Evolutionary conservation across 768 basidiomycete species (phyloP).

Genomic region (Psilocybe azurescens): DNA sequence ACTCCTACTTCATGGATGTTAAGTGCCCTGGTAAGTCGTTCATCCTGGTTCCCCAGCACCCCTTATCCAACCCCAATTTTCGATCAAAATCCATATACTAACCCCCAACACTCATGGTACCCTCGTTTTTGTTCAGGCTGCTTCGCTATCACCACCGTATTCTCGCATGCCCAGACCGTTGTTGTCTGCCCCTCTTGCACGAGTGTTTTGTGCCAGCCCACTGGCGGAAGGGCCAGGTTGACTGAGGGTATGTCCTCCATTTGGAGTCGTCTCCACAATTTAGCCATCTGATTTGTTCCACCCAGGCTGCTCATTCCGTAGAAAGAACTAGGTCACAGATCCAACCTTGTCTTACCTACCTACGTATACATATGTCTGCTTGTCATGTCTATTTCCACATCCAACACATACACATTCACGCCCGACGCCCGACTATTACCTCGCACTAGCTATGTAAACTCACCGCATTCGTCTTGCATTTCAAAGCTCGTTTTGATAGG

Average conservation of each 20-base stretch:
- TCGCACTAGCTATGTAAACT: constrained; percentile 20
- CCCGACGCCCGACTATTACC: constrained; percentile 15
- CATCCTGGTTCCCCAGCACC: constrained; percentile 3
- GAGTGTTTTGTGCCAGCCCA: constrained; percentile 96
- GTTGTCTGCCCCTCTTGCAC: constrained; percentile 94
- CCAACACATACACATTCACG: constrained; percentile 17
- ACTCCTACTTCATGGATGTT: constrained; percentile 99
- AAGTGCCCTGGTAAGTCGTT: constrained; percentile 88
- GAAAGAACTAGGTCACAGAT: constrained; percentile 72
- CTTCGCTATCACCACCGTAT: constrained; percentile 95
- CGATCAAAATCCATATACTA: not conserved
- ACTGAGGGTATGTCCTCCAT: constrained; percentile 85
- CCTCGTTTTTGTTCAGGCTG: constrained; percentile 62
- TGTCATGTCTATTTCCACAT: constrained; percentile 10
- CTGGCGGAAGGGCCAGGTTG: constrained; percentile 96
- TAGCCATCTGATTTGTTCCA: constrained; percentile 7
- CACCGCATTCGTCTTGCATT: constrained; percentile 5
- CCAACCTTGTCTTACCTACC: constrained; percentile 23
- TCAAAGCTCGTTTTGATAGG: constrained; percentile 10
- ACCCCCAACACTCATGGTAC: constrained; percentile 17
- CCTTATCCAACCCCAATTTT: constrained; percentile 7
- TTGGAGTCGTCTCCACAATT: constrained; percentile 3
- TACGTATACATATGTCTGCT: constrained; percentile 24
- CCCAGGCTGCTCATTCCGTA: constrained; percentile 94
- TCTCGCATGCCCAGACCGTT: constrained; percentile 99